Conservation (phyloP, 345 rosid species). For the Schrenkiella parvula region DNA sequence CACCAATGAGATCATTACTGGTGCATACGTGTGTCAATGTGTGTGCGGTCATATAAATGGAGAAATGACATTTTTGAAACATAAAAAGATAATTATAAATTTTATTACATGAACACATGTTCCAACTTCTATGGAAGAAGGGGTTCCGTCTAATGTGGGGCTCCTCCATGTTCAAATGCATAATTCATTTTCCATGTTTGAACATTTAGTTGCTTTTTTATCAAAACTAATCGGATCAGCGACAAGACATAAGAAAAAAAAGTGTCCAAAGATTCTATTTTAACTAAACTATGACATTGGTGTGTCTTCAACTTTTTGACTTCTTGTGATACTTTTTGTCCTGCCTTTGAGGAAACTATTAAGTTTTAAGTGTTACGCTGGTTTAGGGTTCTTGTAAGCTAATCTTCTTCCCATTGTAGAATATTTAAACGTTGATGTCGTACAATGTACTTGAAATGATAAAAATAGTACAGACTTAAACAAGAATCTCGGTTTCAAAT, state of each 20-base stretch:
- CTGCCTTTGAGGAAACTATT: background rate
- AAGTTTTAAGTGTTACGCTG: background rate
- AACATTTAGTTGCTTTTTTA: background rate
- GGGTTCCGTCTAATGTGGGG: conserved; percentile 11
- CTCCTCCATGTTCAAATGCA: conserved; percentile 13
- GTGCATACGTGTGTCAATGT: conserved; percentile 12
- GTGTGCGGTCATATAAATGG: background rate
- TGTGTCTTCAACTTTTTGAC: background rate
- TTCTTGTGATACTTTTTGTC: background rate
- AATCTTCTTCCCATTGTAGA: background rate
- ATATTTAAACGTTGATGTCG: background rate
- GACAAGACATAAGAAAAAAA: no score
- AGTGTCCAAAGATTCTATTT: no score
- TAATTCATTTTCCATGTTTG: background rate
- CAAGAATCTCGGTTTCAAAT: background rate
- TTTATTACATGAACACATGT: conserved; percentile 15
- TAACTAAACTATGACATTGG: no score
- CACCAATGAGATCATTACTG: conserved; percentile 21
- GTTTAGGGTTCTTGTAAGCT: background rate
- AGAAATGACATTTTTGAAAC: background rate
- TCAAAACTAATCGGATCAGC: no score
- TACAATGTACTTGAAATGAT: background rate
- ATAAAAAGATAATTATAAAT: background rate
- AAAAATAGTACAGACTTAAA: background rate
- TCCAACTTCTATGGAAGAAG: background rate